Base-by-base conservation (phyloP, 179 eudicot species). In the Corrigiola litoralis region DNA sequence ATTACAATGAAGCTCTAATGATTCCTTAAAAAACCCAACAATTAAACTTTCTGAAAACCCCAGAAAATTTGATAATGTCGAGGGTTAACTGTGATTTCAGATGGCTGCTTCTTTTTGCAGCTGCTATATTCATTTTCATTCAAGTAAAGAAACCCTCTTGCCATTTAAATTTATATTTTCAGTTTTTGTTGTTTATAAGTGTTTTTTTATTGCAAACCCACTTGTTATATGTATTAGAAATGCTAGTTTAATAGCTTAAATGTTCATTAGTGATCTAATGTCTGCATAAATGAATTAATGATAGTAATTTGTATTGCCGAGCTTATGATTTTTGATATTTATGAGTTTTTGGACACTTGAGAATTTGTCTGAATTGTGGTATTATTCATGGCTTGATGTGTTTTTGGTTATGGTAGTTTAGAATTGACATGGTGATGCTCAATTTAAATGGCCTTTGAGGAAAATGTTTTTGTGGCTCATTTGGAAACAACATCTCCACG, bases 51-150 rank as follows among this genome's bases (percentile, higher is more conserved):
- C 60, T 1, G 12, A 23, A 68, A 27, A 18, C 17, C 34, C 42
- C 3, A 10, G 11, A 21, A 61, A 18, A 20, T 25, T 42, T 2
- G 17, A 34, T 10, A 51, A 87, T 83, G 88, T 49, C 77, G 42
- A 80, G 71, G 64, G 52, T 69, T 55, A 50, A 70, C 3, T 81
- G 84, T 70, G 90, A 85, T 80, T 78, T 70, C 72, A 74, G 87
- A 65, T 83, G 79, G 69, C 82, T 88, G 55, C 95, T 88, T 58
- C 77, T 88, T 63, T 14, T 80, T 56, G 95, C 87, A 47, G 87
- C 80, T 12, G 77, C 58, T 16, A 84, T 79, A 20, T 88, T 88
- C 72, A 79, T 88, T 75, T 88, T 73, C 78, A 81, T 84, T 61
- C 95, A 88, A 88, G 95, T 83, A 29, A 1, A 24, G 28, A 29